Evolutionary conservation across 2,329 filamentous ascomycete species (phyloP), one percentile per base, ranked within the genome.

Genomic region (Verticillium tricorpus): DNA sequence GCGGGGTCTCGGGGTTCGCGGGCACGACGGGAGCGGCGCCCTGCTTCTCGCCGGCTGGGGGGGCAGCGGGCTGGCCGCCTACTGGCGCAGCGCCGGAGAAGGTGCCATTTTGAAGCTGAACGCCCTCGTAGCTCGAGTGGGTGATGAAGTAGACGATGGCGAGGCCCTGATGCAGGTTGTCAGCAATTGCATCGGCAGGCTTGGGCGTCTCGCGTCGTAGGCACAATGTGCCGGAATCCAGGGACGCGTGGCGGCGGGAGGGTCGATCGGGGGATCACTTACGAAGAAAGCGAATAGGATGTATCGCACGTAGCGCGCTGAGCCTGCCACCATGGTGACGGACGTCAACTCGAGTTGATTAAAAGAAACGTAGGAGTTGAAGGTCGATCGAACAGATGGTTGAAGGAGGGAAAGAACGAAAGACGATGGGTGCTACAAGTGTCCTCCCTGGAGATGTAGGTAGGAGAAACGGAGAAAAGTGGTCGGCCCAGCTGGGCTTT

Each of bases 251-350:
- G 39, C 45, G 22, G 37, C 40, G 17, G 19, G 25, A 28, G 64
- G 59, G 37, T 34, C 37, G 15, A 60, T 28, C 45, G 22, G 32
- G 25, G 40, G 17, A 60, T 32, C 22, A 82, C 89, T 73, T 85
- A 96, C 93, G 72, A 96, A 89, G 72, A 93, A 84, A 63, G 92
- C 91, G 72, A 96, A 87, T 73, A 95, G 83, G 74, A 97, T 83
- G 77, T 88, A 89, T 82, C 87, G 85, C 82, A 88, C 78, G 71
- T 92, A 92, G 77, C 90, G 88, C 77, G 89, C 86, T 68, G 85
- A 88, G 73, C 88, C 88, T 63, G 87, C 85, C 77, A 88, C 88
- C 82, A 84, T 85, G 71, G 67, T 79, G 71, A 68, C 67, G 64
- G 61, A 63, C 60, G 4, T 22, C 45, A 45, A 56, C 35, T 50